Base-by-base conservation (phyloP, 768 basidiomycete species). In the Lactarius trivialis region DNA sequence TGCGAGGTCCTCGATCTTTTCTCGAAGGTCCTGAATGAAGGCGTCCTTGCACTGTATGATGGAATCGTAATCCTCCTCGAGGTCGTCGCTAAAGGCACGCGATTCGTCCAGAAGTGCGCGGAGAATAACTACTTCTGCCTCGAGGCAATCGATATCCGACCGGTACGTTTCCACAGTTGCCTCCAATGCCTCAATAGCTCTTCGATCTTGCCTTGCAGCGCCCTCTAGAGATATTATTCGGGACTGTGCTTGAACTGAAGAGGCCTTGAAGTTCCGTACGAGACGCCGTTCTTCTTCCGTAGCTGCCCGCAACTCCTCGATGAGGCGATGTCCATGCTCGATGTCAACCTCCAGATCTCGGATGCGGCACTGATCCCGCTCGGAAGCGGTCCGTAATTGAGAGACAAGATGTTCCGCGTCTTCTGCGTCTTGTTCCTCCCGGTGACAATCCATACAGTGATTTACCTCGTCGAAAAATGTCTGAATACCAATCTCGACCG, bases 21-120 rank as follows among this genome's bases (percentile, higher is more conserved):
- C 61, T 50, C 39, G 65, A 21, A 67, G 65, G 32, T 66, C 65
- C 43, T 57, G 56, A 28, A 67, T 67, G 34, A 67, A 63, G n/a
- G 36, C 48, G 32, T 67, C 67, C 55, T 66, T 67, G 65, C 65
- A 67, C 4, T 52, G 41, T 34, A 58, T 48, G 33, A 67, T 43
- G 21, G 43, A 39, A 17, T 24, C 45, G 55, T 66, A 55, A 30
- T 48, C 60, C 30, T 60, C 67, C 33, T 67, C 67, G 45, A 67
- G 58, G 34, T 57, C 48, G 45, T 66, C 56, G 34, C 17, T 67
- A 28, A 61, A 61, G 24, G 57, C 17, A 24, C 60, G 66, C 7
- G 66, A 58, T 30, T 62, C 66, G 24, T 58, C 66, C 6, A 65
- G 41, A 32, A 67, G 64, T 7, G 57, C 34, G 24, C 28, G 51